Percentiles rank a stretch among this genome's conserved stretches.
Conservation (phyloP, 2,329 filamentous ascomycete species). For the Pyrenochaeta sp. region DNA sequence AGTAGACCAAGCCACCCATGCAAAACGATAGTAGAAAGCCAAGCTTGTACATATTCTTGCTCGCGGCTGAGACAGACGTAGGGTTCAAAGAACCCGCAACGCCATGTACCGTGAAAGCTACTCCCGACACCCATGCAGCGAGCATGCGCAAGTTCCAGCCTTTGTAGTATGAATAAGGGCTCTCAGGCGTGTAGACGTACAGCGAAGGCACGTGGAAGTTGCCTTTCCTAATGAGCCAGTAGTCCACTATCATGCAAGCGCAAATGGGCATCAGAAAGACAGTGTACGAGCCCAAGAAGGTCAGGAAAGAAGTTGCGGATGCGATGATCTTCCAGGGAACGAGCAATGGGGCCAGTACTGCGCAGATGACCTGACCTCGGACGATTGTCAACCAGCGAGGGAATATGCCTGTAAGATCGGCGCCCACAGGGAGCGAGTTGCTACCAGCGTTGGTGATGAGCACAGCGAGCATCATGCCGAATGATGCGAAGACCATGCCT, state of each 20-base stretch:
- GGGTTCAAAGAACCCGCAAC: slow-evolving; percentile 26
- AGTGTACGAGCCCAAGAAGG: slow-evolving; percentile 35
- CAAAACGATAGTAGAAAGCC: slow-evolving; percentile 20
- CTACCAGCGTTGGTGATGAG: slow-evolving; percentile 46
- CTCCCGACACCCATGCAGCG: slow-evolving; percentile 24
- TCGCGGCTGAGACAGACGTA: slow-evolving; percentile 17
- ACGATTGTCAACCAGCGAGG: slow-evolving; percentile 39
- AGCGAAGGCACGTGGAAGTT: slow-evolving; percentile 31
- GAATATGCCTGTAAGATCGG: slow-evolving; percentile 33
- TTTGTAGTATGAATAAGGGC: slow-evolving; percentile 28
- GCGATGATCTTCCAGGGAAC: slow-evolving; percentile 40
- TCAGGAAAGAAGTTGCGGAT: slow-evolving; percentile 33
- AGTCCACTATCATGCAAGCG: slow-evolving; percentile 31
- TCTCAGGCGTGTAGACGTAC: slow-evolving; percentile 15
- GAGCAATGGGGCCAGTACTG: slow-evolving; percentile 24
- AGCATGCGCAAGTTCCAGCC: slow-evolving; percentile 33
- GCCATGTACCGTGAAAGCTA: slow-evolving; percentile 29
- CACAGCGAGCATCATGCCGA: slow-evolving; percentile 35
- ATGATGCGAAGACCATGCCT: slow-evolving; percentile 37
- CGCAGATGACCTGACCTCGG: slow-evolving; percentile 29
- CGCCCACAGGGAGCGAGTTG: slow-evolving; percentile 36
- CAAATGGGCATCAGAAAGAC: slow-evolving; percentile 39
- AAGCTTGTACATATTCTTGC: slow-evolving; percentile 32
- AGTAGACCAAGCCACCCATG: slow-evolving; percentile 28
- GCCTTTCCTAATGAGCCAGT: slow-evolving; percentile 26